Evolutionary conservation across 2,329 filamentous ascomycete genomes (phyloP).

Genomic region (Penicillium italicum): DNA sequence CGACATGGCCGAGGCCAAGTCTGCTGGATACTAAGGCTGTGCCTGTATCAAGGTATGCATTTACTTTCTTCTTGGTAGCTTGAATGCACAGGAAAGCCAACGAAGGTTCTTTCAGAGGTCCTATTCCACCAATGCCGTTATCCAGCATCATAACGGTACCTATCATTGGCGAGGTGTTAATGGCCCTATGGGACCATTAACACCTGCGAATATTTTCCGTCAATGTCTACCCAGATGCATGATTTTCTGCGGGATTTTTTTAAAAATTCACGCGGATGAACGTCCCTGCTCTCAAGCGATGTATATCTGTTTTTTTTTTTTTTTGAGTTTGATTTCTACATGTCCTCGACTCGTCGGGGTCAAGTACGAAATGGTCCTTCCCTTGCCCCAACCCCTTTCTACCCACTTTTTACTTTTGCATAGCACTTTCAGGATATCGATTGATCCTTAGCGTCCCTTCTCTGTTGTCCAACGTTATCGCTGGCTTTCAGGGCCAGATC

Average conservation of each 20-base stretch:
- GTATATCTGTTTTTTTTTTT: constrained; percentile 12
- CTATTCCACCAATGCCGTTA: neutral
- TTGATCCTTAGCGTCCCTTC: neutral
- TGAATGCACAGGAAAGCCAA: neutral
- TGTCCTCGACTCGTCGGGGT: constrained; percentile 12
- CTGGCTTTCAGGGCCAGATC: neutral
- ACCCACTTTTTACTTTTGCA: constrained; percentile 3
- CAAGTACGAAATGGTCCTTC: constrained; percentile 10
- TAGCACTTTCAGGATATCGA: constrained; percentile 6
- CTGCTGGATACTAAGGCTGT: constrained; percentile 6
- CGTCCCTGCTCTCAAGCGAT: constrained; percentile 20
- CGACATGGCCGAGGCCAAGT: constrained; percentile 4
- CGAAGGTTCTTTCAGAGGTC: neutral
- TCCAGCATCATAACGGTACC: constrained; percentile 3
- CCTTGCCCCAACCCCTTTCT: neutral
- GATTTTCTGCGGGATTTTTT: constrained; percentile 14
- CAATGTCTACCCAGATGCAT: constrained; percentile 6
- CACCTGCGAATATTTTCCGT: neutral
- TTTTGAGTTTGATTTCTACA: constrained; percentile 12
- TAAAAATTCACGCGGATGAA: constrained; percentile 4
- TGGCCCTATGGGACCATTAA: neutral
- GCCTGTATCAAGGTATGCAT: constrained; percentile 4
- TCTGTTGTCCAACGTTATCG: no score
- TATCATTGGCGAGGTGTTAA: constrained; percentile 6
- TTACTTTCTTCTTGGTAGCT: no score